Conservation (phyloP, 805 yeast species). For the Helenozyma rhizophorensis region DNA sequence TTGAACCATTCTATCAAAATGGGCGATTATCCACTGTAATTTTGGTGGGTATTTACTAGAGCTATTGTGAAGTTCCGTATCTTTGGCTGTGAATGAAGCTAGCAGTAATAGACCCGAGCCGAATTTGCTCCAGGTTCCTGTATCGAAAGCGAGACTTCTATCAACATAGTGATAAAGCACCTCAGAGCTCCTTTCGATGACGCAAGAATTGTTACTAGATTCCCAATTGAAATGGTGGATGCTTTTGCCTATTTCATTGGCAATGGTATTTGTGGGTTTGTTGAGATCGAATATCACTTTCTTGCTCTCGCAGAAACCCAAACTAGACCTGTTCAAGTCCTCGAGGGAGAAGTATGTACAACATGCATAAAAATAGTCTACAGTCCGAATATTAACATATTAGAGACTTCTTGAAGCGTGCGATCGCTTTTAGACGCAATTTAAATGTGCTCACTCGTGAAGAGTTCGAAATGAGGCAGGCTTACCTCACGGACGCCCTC, state of each 20-base stretch:
- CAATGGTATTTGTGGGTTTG: slow-evolving; percentile 85
- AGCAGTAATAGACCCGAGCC: too few relatives aligned
- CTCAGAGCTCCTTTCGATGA: too few relatives aligned
- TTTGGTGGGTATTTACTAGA: too few relatives aligned
- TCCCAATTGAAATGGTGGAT: slow-evolving; percentile 88
- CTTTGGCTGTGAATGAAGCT: too few relatives aligned
- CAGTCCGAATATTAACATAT: slow-evolving; percentile 7
- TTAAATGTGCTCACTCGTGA: slow-evolving; percentile 44
- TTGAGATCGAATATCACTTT: slow-evolving; percentile 64
- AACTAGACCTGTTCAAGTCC: slow-evolving; percentile 46
- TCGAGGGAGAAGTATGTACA: slow-evolving; percentile 44
- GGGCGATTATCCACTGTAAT: too few relatives aligned
- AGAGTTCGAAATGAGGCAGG: slow-evolving; percentile 53
- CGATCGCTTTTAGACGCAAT: slow-evolving; percentile 54
- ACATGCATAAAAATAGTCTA: not conserved
- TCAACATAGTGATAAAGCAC: too few relatives aligned
- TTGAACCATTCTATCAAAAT: too few relatives aligned
- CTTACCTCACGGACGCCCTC: slow-evolving; percentile 44
- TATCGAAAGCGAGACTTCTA: too few relatives aligned
- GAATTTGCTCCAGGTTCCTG: too few relatives aligned
- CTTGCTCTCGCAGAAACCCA: slow-evolving; percentile 56
- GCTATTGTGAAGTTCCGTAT: too few relatives aligned
- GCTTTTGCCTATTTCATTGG: slow-evolving; percentile 78
- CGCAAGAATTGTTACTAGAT: slow-evolving; percentile 43
- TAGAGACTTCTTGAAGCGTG: slow-evolving; percentile 55